A percentile compares a stretch with the other conserved stretches of the same genome.
These are phyloP conservation scores for Alternaria gansuensis DNA, from an alignment of 2,329 filamentous ascomycete genomes.

Conservation along the genomic window DNA sequence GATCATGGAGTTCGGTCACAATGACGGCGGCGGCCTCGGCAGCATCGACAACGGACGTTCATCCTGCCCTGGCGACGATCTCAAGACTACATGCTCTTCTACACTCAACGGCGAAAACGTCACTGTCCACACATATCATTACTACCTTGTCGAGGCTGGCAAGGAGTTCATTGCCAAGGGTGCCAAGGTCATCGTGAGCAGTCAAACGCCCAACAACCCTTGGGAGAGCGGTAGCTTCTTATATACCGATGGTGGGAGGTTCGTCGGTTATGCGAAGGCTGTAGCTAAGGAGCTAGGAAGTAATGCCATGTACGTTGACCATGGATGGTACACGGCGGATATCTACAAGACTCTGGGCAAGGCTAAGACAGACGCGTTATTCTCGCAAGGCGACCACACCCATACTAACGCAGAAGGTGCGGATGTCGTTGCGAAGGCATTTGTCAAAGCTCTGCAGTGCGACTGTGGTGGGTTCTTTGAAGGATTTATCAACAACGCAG, in stretches of 20 bases:
- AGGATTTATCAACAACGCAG: constrained; percentile 50
- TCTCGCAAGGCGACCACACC: constrained; percentile 70
- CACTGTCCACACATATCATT: constrained; percentile 68
- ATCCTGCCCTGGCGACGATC: constrained; percentile 65
- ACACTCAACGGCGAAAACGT: constrained; percentile 63
- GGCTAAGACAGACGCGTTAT: constrained; percentile 62
- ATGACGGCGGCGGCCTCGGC: constrained; percentile 69
- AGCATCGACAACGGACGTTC: constrained; percentile 68
- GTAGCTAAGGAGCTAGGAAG: constrained; percentile 58
- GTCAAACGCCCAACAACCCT: constrained; percentile 69
- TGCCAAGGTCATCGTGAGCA: constrained; percentile 66
- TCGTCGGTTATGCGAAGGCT: constrained; percentile 64
- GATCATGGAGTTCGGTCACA: constrained; percentile 77
- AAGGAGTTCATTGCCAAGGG: constrained; percentile 64
- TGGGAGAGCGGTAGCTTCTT: constrained; percentile 66
- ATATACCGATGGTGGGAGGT: constrained; percentile 59
- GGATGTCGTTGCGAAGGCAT: constrained; percentile 64
- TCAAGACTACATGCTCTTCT: constrained; percentile 61
- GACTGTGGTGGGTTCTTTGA: constrained; percentile 56
- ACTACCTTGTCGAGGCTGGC: constrained; percentile 68
- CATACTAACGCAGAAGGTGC: constrained; percentile 68
- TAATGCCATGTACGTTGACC: constrained; percentile 63
- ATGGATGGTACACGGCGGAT: constrained; percentile 66
- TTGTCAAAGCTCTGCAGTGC: constrained; percentile 66
- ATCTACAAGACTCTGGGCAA: constrained; percentile 63